phyloP scores from a whole-genome alignment of 208 protist genomes.

The Angomonas desouzai region DNA sequence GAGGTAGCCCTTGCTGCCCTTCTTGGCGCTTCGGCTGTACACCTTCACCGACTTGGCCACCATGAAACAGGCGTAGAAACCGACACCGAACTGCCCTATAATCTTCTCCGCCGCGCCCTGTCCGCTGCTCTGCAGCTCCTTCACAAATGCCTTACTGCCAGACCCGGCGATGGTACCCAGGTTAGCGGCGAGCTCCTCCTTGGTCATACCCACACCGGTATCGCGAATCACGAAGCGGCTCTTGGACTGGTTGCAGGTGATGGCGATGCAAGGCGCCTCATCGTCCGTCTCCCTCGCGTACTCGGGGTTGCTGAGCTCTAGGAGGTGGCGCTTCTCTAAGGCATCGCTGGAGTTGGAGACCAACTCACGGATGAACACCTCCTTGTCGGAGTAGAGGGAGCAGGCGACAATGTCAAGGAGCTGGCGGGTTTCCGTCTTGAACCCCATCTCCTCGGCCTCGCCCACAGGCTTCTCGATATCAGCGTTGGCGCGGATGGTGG shows the following conservation, averaged over 20 bases:
- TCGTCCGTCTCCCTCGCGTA: constrained; percentile 73
- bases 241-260: constrained; percentile 91
- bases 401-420: constrained; percentile 98
- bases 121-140: constrained; percentile 69
- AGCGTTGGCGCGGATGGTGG: constrained; percentile 14
- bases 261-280: constrained; percentile 71
- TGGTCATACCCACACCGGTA: constrained; percentile 97
- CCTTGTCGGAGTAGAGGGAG: constrained; percentile 97
- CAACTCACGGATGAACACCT: constrained; percentile 98
- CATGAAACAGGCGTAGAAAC: constrained; percentile 98
- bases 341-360: constrained; percentile 98
- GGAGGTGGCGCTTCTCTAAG: constrained; percentile 93
- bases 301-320: constrained; percentile 84
- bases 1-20: constrained; percentile 88
- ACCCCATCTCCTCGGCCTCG: constrained; percentile 85
- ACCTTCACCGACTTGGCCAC: constrained; percentile 94
- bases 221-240: constrained; percentile 92
- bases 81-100: constrained; percentile 97
- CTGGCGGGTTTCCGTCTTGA: constrained; percentile 98
- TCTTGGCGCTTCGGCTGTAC: constrained; percentile 86
- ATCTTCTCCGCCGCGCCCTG: constrained; percentile 84
- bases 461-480: constrained; percentile 64
- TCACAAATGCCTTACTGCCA: constrained; percentile 89
- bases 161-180: constrained; percentile 94
- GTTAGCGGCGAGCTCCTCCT: constrained; percentile 94